Base-by-base conservation (phyloP, 352 stramenopile genomes). In the Phytophthora tentaculata region DNA sequence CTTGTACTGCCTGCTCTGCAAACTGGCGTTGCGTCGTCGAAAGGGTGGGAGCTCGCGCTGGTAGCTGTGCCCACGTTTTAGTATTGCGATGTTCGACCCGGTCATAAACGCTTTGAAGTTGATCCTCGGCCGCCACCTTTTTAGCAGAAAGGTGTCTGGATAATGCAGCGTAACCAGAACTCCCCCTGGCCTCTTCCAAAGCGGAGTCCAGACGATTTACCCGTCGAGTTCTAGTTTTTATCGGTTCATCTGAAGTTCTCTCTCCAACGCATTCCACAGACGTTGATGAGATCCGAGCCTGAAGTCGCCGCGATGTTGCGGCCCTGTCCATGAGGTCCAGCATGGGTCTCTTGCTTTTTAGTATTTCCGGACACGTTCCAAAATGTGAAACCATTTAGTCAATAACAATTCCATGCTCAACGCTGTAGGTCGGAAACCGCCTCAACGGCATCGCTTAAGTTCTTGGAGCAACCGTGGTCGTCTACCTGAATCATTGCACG, bases 351-450 rank as follows among this genome's bases (percentile, higher is more conserved):
- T 28, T 29, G n/a, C 14, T 41, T 51, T 56, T 16, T 19, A 47
- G 56, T 75, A 71, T 75, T 71, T 68, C 47, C 37, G 47, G 51
- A 50, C 20, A 49, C 29, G 2, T 17, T 35, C 41, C 28, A 48
- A 35, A 54, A 20, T 61, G 14, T 37, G 67, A 70, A 74, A 74
- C 67, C 67, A 70, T 58, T 61, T 56, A 13, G 57, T 56, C 62
- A n/a, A n/a, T n/a, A n/a, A n/a, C n/a, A 55, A 45, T 48, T 14
- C 22, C 20, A 44, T 39, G n/a, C 19, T 12, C 17, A 23, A n/a
- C 4, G 28, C 9, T 32, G 5, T 32, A 9, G 28, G 28, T 9
- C 57, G 29, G 54, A 65, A 74, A 67, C 52, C 24, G n/a, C 35
- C 66, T 53, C 47, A 73, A 69, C 59, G 45, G n/a, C 5, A 64